Evolutionary conservation across 164 flowering plant species (phyloP).

Genomic region (Cinnamomum micranthum): DNA sequence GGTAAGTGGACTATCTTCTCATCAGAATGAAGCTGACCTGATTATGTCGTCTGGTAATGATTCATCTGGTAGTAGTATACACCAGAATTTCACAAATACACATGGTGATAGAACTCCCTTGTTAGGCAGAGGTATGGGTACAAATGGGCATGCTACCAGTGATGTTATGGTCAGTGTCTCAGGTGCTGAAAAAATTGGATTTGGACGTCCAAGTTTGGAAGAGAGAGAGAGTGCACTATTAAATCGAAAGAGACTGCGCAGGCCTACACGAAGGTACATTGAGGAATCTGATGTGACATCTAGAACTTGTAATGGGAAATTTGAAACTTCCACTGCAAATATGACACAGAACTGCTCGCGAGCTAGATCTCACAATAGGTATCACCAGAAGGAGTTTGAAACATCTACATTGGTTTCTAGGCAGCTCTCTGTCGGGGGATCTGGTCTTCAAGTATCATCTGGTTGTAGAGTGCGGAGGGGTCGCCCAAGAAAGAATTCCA

Average conservation of each 20-base stretch:
- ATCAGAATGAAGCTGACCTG: conserved; percentile 21
- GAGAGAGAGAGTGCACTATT: conserved; percentile 15
- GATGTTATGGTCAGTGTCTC: conserved; percentile 13
- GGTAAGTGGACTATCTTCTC: conserved; percentile 20
- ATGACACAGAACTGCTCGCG: conserved; percentile 20
- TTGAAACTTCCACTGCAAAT: conserved; percentile 15
- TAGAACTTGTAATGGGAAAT: conserved; percentile 19
- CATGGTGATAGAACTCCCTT: conserved; percentile 7
- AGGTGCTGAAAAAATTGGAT: conserved; percentile 19
- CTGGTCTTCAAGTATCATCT: conserved; percentile 55
- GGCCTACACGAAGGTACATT: conserved; percentile 63
- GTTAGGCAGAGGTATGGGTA: conserved; percentile 3
- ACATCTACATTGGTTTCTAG: conserved; percentile 9
- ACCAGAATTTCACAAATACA: conserved; percentile 1
- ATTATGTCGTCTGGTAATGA: conserved; percentile 12
- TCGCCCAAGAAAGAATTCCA: conserved; percentile 26
- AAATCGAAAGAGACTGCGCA: conserved; percentile 52
- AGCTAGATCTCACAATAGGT: conserved; percentile 25
- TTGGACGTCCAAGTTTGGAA: conserved; percentile 8
- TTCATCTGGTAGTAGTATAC: conserved; percentile 11
- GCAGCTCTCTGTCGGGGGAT: conserved; percentile 31
- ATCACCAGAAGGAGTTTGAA: conserved; percentile 18
- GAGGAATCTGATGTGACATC: conserved; percentile 48
- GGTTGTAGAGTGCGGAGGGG: conserved; percentile 34
- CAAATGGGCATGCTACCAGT: conserved; percentile 3